These are phyloP conservation scores for Fragilariopsis cylindrus DNA, from an alignment of 108 stramenopile genomes.

Conservation along the genomic window DNA sequence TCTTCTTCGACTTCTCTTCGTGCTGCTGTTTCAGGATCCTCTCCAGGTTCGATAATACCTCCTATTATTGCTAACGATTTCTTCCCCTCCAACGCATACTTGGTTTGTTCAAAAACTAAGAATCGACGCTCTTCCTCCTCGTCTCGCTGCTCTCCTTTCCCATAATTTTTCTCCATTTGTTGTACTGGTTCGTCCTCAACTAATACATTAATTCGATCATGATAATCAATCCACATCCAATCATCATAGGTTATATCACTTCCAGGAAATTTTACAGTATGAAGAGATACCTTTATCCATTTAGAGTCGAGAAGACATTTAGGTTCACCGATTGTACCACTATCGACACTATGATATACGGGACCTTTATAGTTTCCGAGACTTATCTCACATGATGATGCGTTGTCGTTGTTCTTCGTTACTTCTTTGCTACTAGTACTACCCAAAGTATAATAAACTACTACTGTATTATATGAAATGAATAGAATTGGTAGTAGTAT, in stretches of 20 bases:
- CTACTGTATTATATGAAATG: too few relatives aligned
- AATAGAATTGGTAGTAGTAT: not conserved
- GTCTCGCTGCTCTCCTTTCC: not conserved
- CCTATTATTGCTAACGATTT: conserved; percentile 70
- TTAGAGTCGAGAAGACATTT: conserved; percentile 72
- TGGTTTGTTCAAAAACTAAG: conserved; percentile 76
- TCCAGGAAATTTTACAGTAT: conserved; percentile 52
- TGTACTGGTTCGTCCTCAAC: conserved; percentile 47
- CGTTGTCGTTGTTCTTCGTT: conserved; percentile 5
- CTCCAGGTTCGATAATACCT: conserved; percentile 77
- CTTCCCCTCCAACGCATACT: conserved; percentile 71
- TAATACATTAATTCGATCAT: conserved; percentile 85
- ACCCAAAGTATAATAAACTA: too few relatives aligned
- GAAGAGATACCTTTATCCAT: conserved; percentile 75
- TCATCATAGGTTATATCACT: conserved; percentile 59
- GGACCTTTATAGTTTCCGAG: conserved; percentile 43
- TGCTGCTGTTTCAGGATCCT: conserved; percentile 59
- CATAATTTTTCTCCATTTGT: too few relatives aligned
- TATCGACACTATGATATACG: conserved; percentile 29
- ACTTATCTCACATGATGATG: conserved; percentile 19
- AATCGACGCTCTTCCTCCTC: conserved; percentile 45
- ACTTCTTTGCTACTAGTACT: too few relatives aligned
- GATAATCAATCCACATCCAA: conserved; percentile 89
- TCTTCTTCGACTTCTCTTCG: conserved; percentile 75
- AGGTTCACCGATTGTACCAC: conserved; percentile 32